Conservation (phyloP, 2,329 filamentous ascomycete species). For the Fonsecaea erecta region DNA sequence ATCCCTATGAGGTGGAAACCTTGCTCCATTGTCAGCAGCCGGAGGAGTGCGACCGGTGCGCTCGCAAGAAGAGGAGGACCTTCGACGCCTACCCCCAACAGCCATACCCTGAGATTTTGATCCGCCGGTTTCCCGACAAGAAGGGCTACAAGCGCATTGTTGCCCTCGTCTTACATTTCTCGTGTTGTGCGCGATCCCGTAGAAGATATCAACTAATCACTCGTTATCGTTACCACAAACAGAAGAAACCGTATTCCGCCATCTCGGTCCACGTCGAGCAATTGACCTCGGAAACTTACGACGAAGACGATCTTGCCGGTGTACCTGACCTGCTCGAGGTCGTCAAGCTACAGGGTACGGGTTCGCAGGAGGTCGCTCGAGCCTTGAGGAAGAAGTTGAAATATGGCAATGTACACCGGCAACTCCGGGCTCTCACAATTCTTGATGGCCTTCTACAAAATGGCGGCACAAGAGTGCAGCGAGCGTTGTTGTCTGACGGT, state of each 20-base stretch:
- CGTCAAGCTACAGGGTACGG: constrained; percentile 83
- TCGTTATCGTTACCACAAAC: constrained; percentile 38
- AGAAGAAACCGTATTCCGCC: constrained; percentile 86
- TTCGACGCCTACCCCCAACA: constrained; percentile 34
- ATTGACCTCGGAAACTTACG: constrained; percentile 84
- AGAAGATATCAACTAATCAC: constrained; percentile 38
- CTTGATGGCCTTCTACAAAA: constrained; percentile 95
- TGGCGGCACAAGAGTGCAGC: constrained; percentile 83
- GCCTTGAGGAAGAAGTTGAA: constrained; percentile 98
- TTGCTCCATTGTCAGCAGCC: constrained; percentile 21
- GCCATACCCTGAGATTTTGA: constrained; percentile 21
- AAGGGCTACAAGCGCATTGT: constrained; percentile 31
- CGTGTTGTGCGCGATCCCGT: constrained; percentile 35
- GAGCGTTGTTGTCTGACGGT: constrained; percentile 79
- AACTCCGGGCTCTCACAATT: constrained; percentile 84
- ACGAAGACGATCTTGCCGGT: constrained; percentile 88
- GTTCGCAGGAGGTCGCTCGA: constrained; percentile 85
- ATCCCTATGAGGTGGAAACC: constrained; percentile 25
- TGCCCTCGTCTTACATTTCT: constrained; percentile 32
- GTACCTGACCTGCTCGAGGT: constrained; percentile 95
- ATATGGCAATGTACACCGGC: constrained; percentile 92
- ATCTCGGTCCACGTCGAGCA: constrained; percentile 91
- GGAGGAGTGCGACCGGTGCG: constrained; percentile 29
- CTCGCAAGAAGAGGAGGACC: constrained; percentile 31
- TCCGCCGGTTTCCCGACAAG: constrained; percentile 22